Percentiles rank a stretch among this genome's conserved stretches.
Evolutionary conservation across 306 rosid species (phyloP).

Genomic region (Datisca glomerata): DNA sequence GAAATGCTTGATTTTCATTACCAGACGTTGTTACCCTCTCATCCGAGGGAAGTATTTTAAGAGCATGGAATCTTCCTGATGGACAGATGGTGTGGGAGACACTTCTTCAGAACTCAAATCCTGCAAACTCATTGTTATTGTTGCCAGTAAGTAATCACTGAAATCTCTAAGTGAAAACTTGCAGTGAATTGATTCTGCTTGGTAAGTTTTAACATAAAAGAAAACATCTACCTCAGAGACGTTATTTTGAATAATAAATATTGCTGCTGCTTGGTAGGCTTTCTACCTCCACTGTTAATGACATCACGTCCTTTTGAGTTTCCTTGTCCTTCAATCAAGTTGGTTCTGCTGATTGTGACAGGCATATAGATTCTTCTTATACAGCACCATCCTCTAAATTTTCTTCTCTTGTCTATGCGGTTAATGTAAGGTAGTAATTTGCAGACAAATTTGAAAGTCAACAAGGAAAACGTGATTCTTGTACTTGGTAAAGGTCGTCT

Average conservation of each 20-base stretch:
- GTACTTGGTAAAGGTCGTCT: constrained; percentile 60
- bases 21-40: constrained; percentile 90
- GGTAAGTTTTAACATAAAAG: too few species aligned
- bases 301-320: constrained; percentile 1
- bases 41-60: constrained; percentile 62
- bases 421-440: constrained; percentile 22
- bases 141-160: constrained; percentile 50
- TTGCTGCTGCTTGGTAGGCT: constrained; percentile 1
- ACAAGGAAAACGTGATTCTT: constrained; percentile 64
- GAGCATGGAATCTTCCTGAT: constrained; percentile 99
- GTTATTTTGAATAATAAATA: too few species aligned
- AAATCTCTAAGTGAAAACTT: background rate
- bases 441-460: constrained; percentile 69
- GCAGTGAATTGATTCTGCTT: too few species aligned
- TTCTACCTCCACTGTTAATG: background rate
- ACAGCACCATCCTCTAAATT: too few species aligned
- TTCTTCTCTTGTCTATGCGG: constrained; percentile 6
- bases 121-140: constrained; percentile 52
- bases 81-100: constrained; percentile 99
- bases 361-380: too few species aligned
- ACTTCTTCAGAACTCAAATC: constrained; percentile 45
- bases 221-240: too few species aligned
- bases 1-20: too few species aligned
- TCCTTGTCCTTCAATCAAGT: too few species aligned
- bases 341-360: too few species aligned